A percentile compares a stretch with the other conserved stretches of the same genome.
Conservation (phyloP, 2,329 filamentous ascomycete species). For the Atkinsonella texensis region DNA sequence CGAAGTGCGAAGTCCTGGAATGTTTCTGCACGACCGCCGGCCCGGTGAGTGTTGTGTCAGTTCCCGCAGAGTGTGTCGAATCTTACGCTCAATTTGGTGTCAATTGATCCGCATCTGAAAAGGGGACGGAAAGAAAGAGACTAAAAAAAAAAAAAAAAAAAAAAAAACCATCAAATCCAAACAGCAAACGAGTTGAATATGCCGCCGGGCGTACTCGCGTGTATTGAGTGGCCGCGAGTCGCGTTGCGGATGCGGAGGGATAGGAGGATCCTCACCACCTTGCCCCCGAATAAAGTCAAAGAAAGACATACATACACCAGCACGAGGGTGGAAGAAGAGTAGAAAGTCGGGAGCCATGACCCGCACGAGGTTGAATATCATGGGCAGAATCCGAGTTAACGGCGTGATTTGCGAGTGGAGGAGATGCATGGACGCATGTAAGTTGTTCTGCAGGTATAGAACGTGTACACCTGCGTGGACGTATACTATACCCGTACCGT, state of each 20-base stretch:
- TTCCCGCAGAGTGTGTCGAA: not conserved
- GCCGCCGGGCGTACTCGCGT: not conserved
- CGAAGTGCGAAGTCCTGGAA: not conserved
- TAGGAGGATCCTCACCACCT: not conserved
- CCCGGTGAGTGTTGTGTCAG: not conserved
- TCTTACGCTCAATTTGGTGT: not conserved
- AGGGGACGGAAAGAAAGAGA: not conserved
- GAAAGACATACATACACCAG: not conserved
- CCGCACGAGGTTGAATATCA: not conserved
- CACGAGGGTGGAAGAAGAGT: not conserved
- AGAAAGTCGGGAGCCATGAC: not conserved
- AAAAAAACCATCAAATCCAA: not conserved
- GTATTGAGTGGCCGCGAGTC: not conserved
- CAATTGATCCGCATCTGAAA: not conserved
- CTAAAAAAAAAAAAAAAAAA: not conserved
- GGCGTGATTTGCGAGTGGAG: slow-evolving; percentile 1
- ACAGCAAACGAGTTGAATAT: not conserved
- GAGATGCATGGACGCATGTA: not conserved
- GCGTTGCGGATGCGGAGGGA: not conserved
- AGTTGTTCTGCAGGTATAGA: not conserved
- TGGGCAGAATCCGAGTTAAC: not conserved
- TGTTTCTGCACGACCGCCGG: not conserved
- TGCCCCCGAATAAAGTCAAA: not conserved
- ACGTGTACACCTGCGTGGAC: not conserved
- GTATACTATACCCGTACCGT: not conserved